Conservation (phyloP, 1,139 yeast species). For the Debaryomyces sp. region DNA sequence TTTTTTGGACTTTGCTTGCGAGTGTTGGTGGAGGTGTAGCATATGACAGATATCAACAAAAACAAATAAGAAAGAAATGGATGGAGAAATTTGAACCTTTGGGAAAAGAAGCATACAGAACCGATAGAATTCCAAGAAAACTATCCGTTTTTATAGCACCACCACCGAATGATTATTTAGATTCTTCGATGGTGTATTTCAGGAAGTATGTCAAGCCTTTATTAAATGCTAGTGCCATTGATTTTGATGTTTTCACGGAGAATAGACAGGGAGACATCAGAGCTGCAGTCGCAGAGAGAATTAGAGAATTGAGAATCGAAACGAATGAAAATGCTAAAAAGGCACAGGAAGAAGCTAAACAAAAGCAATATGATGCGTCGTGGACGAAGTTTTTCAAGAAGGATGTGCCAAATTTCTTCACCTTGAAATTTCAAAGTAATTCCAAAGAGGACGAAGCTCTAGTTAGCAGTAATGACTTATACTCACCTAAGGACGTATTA, state of each 20-base stretch:
- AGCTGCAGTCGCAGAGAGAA: slow-evolving; percentile 75
- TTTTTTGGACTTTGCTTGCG: slow-evolving; percentile 77
- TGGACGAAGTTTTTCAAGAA: slow-evolving; percentile 20
- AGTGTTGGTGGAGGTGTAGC: slow-evolving; percentile 69
- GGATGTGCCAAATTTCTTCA: slow-evolving; percentile 12
- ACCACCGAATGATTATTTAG: slow-evolving; percentile 92
- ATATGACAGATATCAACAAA: slow-evolving; percentile 79
- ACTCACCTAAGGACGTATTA: slow-evolving; percentile 55
- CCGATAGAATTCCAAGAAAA: slow-evolving; percentile 64
- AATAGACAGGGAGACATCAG: slow-evolving; percentile 92
- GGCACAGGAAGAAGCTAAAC: slow-evolving; percentile 12
- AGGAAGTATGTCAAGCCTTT: slow-evolving; percentile 85
- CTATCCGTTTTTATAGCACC: slow-evolving; percentile 88
- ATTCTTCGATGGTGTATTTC: slow-evolving; percentile 72
- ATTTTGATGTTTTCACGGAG: slow-evolving; percentile 72
- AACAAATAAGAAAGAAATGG: slow-evolving; percentile 65
- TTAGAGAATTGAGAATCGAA: slow-evolving; percentile 66
- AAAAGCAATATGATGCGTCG: slow-evolving; percentile 22
- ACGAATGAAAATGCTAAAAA: slow-evolving; percentile 16
- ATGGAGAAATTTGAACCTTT: slow-evolving; percentile 59
- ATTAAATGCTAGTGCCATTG: slow-evolving; percentile 83
- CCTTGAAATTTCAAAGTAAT: slow-evolving; percentile 11
- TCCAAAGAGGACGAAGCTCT: slow-evolving; percentile 23
- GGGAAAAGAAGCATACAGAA: slow-evolving; percentile 39
- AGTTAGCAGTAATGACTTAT: slow-evolving; percentile 38